A percentile compares a stretch with the other conserved stretches of the same genome.
Evolutionary conservation across 1,284 basidiomycete species (phyloP).

Genomic region (Phlebopus sp.): DNA sequence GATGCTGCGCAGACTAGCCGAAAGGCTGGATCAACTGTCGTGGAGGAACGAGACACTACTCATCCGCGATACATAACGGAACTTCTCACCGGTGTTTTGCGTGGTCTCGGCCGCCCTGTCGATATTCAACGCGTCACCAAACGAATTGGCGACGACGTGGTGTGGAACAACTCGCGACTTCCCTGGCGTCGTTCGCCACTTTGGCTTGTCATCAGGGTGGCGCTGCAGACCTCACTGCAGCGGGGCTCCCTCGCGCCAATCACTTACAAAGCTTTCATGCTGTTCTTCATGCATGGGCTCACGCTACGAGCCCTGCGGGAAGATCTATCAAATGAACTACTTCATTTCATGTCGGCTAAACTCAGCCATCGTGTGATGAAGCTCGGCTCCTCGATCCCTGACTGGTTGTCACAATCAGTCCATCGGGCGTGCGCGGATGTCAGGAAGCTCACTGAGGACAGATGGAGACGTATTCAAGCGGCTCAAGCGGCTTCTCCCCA

Average conservation of each 20-base stretch:
- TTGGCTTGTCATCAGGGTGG: slow-evolving; percentile 37
- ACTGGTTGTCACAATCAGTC: slow-evolving; percentile 16
- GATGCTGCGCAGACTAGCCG: slow-evolving; percentile 10
- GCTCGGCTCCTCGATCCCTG: slow-evolving; percentile 23
- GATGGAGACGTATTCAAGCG: slow-evolving; percentile 18
- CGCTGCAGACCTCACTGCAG: slow-evolving; percentile 40
- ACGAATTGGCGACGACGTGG: slow-evolving; percentile 34
- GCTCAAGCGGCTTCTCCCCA: slow-evolving; percentile 16
- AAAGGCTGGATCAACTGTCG: slow-evolving; percentile 16
- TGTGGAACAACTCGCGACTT: slow-evolving; percentile 20
- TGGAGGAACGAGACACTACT: slow-evolving; percentile 26
- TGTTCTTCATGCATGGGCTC: slow-evolving; percentile 37
- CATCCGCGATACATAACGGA: slow-evolving; percentile 36
- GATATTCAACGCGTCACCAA: slow-evolving; percentile 28
- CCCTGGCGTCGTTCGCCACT: slow-evolving; percentile 40
- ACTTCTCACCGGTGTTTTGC: slow-evolving; percentile 34
- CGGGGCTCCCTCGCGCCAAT: slow-evolving; percentile 7
- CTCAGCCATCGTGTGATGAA: slow-evolving; percentile 38
- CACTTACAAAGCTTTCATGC: slow-evolving; percentile 47
- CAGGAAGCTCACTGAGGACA: slow-evolving; percentile 11
- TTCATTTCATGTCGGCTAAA: slow-evolving; percentile 32
- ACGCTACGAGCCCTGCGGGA: slow-evolving; percentile 19
- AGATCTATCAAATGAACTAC: slow-evolving; percentile 31
- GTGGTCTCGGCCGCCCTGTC: slow-evolving; percentile 23
- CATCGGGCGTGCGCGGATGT: slow-evolving; percentile 15